Evolutionary conservation across 2,329 filamentous ascomycete species (phyloP).

Genomic region (Xylariomycetidae sp.): DNA sequence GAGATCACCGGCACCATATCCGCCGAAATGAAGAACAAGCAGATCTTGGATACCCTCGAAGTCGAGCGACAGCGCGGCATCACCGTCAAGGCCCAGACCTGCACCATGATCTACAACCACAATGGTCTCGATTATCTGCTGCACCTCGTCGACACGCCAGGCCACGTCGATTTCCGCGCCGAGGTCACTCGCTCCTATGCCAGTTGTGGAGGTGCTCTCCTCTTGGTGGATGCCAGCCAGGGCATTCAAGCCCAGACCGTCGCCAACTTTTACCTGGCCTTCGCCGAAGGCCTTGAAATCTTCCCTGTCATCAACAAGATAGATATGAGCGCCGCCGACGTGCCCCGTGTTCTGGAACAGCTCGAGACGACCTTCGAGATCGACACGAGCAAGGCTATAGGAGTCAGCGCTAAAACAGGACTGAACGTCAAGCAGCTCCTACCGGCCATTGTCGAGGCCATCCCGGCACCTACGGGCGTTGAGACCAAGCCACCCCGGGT

Average conservation of each 20-base stretch:
- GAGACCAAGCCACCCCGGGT: conserved; percentile 67
- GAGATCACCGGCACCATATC: conserved; percentile 92
- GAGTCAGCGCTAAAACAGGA: conserved; percentile 90
- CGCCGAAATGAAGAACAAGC: conserved; percentile 75
- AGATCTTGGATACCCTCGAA: conserved; percentile 94
- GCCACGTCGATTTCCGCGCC: conserved; percentile 95
- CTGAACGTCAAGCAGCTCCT: conserved; percentile 78
- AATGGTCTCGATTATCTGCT: conserved; percentile 83
- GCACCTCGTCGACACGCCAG: conserved; percentile 93
- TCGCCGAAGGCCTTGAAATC: conserved; percentile 79
- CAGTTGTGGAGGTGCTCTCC: conserved; percentile 84
- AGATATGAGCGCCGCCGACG: conserved; percentile 82
- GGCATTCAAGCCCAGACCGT: conserved; percentile 97
- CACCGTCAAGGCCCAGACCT: conserved; percentile 98
- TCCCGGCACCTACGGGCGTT: conserved; percentile 76
- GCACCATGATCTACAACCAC: conserved; percentile 92
- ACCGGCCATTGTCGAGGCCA: conserved; percentile 76
- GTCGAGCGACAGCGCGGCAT: conserved; percentile 95
- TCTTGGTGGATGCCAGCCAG: conserved; percentile 93
- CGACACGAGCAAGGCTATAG: conserved; percentile 62
- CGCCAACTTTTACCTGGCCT: conserved; percentile 96
- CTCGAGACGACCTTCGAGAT: conserved; percentile 84
- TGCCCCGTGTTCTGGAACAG: conserved; percentile 79
- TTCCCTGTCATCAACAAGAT: conserved; percentile 97
- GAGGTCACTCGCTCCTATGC: conserved; percentile 95